Evolutionary conservation across 2,329 filamentous ascomycete genomes (phyloP).

Genomic region (Hawksworthiomyces lignivorus): DNA sequence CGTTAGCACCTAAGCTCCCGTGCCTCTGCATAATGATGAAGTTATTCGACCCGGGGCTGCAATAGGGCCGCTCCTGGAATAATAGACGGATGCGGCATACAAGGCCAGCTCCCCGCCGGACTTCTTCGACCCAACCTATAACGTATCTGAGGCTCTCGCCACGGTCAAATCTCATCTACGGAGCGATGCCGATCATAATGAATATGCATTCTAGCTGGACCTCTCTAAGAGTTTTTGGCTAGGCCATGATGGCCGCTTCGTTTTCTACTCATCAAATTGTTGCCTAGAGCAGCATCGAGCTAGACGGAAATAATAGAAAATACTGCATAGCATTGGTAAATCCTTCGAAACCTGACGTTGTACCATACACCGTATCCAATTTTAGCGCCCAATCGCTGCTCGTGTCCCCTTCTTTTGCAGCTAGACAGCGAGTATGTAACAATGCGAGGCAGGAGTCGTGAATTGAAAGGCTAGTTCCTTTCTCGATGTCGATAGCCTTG

Average conservation of each 20-base stretch:
- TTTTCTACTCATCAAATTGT: too few relatives aligned
- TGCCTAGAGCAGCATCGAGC: too few relatives aligned
- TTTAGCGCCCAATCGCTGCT: too few relatives aligned
- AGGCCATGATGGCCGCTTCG: constrained; percentile 35
- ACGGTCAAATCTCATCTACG: constrained; percentile 24
- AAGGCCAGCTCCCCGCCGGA: constrained; percentile 29
- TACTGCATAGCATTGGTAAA: too few relatives aligned
- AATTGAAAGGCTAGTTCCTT: too few relatives aligned
- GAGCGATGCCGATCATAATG: constrained; percentile 27
- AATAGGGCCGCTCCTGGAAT: constrained; percentile 33
- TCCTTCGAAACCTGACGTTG: too few relatives aligned
- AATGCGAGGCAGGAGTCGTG: too few relatives aligned
- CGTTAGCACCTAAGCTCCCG: constrained; percentile 13
- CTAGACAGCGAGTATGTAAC: too few relatives aligned
- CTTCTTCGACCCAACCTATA: constrained; percentile 31
- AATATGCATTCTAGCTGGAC: constrained; percentile 34
- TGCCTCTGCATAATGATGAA: constrained; percentile 30
- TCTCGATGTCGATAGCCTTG: too few relatives aligned
- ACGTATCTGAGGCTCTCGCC: constrained; percentile 29
- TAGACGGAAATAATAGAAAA: too few relatives aligned
- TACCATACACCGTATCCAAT: too few relatives aligned
- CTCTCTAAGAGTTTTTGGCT: constrained; percentile 31
- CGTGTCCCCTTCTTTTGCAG: too few relatives aligned
- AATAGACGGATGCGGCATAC: constrained; percentile 31
- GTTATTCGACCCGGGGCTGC: constrained; percentile 32